A percentile compares a stretch with the other conserved stretches of the same genome.
Conservation (phyloP, 2,329 filamentous ascomycete species). For the Gaeumannomyces sp. region DNA sequence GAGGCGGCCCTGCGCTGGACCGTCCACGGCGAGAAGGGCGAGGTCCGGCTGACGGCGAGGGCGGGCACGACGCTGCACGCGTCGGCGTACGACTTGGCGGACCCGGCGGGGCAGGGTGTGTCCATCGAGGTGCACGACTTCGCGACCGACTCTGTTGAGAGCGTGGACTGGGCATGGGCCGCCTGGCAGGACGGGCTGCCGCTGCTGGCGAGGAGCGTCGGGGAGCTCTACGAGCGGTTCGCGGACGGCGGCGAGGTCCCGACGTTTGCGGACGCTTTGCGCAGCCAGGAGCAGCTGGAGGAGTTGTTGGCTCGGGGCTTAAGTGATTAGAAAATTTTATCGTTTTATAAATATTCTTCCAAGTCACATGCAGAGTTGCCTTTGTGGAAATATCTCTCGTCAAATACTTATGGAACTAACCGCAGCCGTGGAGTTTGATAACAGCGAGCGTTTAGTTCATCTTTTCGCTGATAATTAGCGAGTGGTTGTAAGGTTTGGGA, state of each 20-base stretch:
- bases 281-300: constrained; percentile 42
- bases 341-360: too few species aligned
- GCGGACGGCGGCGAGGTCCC: constrained; percentile 28
- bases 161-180: constrained; percentile 37
- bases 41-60: constrained; percentile 34
- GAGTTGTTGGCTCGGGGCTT: background rate
- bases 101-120: constrained; percentile 21
- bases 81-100: constrained; percentile 21
- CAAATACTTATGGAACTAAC: too few species aligned
- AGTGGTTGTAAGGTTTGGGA: too few species aligned
- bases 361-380: too few species aligned
- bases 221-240: constrained; percentile 50
- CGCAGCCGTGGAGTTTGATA: too few species aligned
- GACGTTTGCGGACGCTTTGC: constrained; percentile 35
- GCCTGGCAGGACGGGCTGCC: constrained; percentile 42
- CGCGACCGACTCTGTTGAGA: constrained; percentile 35
- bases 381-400: too few species aligned
- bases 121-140: constrained; percentile 46
- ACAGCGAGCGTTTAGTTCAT: too few species aligned
- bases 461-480: too few species aligned
- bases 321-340: too few species aligned
- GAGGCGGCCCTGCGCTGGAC: constrained; percentile 41
- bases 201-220: constrained; percentile 40
- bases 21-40: constrained; percentile 45
- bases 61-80: constrained; percentile 21